Conservation (phyloP, 1,284 basidiomycete genomes). For the Meripilus lineatus region DNA sequence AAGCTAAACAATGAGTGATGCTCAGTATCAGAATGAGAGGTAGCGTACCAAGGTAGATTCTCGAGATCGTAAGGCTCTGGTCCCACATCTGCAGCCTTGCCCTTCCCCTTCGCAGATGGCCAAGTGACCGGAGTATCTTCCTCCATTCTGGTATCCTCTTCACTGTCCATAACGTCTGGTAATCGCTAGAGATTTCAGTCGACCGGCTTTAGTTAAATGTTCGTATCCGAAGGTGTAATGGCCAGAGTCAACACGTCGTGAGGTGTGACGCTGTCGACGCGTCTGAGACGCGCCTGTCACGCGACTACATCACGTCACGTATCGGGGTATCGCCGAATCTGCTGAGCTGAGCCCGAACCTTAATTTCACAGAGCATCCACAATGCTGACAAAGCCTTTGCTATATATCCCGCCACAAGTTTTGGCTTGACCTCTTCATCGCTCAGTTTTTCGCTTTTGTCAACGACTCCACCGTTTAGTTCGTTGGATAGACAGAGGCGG, state of each 20-base stretch:
- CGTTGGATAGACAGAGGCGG: conserved; percentile 82
- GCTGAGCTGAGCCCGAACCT: conserved; percentile 19
- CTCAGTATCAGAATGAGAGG: neutral
- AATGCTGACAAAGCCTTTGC: conserved; percentile 20
- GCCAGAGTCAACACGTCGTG: conserved; percentile 12
- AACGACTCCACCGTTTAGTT: conserved; percentile 81
- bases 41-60: conserved; percentile 65
- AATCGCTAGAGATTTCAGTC: too few species aligned
- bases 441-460: conserved; percentile 62
- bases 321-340: conserved; percentile 20
- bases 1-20: neutral
- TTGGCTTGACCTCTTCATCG: neutral
- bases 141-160: conserved; percentile 42
- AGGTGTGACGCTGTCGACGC: conserved; percentile 6
- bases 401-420: conserved; percentile 21
- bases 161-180: conserved; percentile 61
- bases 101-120: conserved; percentile 46
- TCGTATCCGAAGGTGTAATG: too few species aligned
- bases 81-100: conserved; percentile 46
- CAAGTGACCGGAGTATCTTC: conserved; percentile 39
- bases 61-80: conserved; percentile 46
- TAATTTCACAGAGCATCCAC: conserved; percentile 42
- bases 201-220: too few species aligned
- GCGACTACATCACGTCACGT: conserved; percentile 17
- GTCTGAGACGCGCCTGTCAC: conserved; percentile 1